Evolutionary conservation across 2,329 filamentous ascomycete species (phyloP).

Genomic region (Nothopassalora personata): DNA sequence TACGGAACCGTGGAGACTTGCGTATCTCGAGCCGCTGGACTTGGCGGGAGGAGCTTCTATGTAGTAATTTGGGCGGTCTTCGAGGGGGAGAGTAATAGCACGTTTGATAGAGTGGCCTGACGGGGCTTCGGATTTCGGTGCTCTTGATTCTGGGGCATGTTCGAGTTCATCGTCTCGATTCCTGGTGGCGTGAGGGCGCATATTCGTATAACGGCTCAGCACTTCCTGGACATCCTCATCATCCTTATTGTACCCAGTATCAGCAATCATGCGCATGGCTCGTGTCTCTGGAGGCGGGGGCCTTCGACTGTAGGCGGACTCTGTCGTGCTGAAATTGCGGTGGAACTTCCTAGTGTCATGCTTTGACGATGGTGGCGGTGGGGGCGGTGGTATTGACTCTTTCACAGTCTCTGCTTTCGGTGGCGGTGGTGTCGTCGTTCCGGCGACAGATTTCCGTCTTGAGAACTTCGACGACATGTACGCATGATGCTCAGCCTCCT

Average conservation of each 20-base stretch:
- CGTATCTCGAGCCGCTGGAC: slow-evolving; percentile 13
- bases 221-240: slow-evolving; percentile 24
- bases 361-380: slow-evolving; percentile 12
- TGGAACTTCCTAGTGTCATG: slow-evolving; percentile 15
- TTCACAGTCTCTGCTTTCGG: slow-evolving; percentile 9
- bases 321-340: slow-evolving; percentile 28
- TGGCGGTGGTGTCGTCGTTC: slow-evolving; percentile 9
- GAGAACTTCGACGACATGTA: slow-evolving; percentile 19
- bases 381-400: slow-evolving; percentile 3
- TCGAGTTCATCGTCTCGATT: slow-evolving; percentile 26
- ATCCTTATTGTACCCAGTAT: slow-evolving; percentile 24
- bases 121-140: slow-evolving; percentile 1
- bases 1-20: background rate
- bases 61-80: slow-evolving; percentile 10
- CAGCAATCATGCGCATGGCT: slow-evolving; percentile 37
- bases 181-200: slow-evolving; percentile 20
- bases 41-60: slow-evolving; percentile 20
- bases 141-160: slow-evolving; percentile 16
- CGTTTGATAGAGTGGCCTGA: slow-evolving; percentile 16
- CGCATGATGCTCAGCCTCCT: slow-evolving; percentile 35
- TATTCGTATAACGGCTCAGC: slow-evolving; percentile 21
- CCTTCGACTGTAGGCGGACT: slow-evolving; percentile 26
- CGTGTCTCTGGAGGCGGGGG: slow-evolving; percentile 20
- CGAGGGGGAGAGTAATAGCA: slow-evolving; percentile 15
- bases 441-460: slow-evolving; percentile 12